These are phyloP conservation scores for Urtica urens DNA, from an alignment of 306 rosid genomes.

Conservation along the genomic window DNA sequence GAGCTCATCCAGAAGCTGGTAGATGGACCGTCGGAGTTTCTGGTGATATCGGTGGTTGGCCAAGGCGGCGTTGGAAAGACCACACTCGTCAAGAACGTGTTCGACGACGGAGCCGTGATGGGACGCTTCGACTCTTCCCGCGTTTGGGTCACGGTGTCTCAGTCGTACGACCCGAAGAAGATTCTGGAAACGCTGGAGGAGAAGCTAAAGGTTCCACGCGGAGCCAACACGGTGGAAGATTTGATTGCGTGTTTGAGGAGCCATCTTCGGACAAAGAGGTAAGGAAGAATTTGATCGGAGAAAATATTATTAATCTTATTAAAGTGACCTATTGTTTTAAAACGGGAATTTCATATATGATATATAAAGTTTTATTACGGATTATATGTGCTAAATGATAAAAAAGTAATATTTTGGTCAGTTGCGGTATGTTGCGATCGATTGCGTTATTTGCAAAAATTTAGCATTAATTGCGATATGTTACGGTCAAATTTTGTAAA, in stretches of 20 bases:
- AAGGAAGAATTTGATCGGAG: too few relatives aligned
- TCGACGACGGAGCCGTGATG: background rate
- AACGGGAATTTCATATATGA: too few relatives aligned
- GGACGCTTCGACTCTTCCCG: background rate
- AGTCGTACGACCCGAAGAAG: background rate
- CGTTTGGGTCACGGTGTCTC: slow-evolving; percentile 14
- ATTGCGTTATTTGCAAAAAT: too few relatives aligned
- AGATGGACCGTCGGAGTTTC: background rate
- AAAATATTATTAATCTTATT: too few relatives aligned
- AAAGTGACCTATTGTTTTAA: too few relatives aligned
- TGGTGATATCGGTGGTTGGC: slow-evolving; percentile 2
- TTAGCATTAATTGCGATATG: too few relatives aligned
- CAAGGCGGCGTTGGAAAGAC: slow-evolving; percentile 15
- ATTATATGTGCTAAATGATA: too few relatives aligned
- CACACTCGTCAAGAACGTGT: slow-evolving; percentile 9
- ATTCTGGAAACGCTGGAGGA: background rate
- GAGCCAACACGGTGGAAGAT: background rate
- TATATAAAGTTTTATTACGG: too few relatives aligned
- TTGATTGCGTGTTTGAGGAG: background rate
- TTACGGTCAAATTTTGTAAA: too few relatives aligned
- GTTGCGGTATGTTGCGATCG: too few relatives aligned
- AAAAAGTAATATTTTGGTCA: too few relatives aligned
- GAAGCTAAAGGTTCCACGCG: background rate
- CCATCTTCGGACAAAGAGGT: background rate
- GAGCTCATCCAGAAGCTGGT: background rate